Evolutionary conservation across 1,284 basidiomycete species (phyloP), one percentile per base, ranked within the genome.

Genomic region (Sanghuangporus sanghuang): DNA sequence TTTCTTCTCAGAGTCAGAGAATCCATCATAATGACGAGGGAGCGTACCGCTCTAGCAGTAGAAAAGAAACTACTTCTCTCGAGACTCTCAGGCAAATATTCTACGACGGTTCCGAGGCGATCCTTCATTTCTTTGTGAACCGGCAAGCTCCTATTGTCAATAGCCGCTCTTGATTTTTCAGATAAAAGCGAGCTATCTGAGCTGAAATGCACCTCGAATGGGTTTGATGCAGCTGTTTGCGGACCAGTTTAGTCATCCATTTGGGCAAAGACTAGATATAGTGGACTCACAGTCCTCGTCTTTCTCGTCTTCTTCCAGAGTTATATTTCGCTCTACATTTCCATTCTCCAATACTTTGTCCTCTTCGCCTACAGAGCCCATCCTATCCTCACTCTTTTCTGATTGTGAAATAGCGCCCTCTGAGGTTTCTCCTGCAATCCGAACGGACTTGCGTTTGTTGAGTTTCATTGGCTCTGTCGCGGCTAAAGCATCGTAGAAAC

Each of bases 151-250:
- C 74, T 72, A 64, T 76, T 71, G 60, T 90, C 84, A 6, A 81
- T 81, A 14, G 80, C 73, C 38, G 72, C 71, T 63, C 84, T 79
- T 14, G 78, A 77, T 2, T 71, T 66, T 36, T 83, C 81, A 0
- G 83, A 79, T 39, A 89, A 70, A 39, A 77, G 70, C 32, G 70
- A 61, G 12, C 85, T 78, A 21, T 78, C 77, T 16, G 79, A 69
- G 6, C 88, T 89, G 71, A 90, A 92, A 70, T 92, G 90, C 14
- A 70, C 71, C 68, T 90, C 86, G 66, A 88, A 89, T 57, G 76
- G 71, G 68, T 83, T 77, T 61, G 69, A 68, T 54, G 66, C 70
- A 68, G 71, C 74, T 69, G 67, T 64, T 55, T 40, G 50, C 56
- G 21, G n/a, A 54, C 1, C 32, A 40, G 55, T 53, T 64, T 36